These are phyloP conservation scores for Colletotrichum ledebouriae DNA, from an alignment of 2,329 filamentous ascomycete species.

Conservation along the genomic window DNA sequence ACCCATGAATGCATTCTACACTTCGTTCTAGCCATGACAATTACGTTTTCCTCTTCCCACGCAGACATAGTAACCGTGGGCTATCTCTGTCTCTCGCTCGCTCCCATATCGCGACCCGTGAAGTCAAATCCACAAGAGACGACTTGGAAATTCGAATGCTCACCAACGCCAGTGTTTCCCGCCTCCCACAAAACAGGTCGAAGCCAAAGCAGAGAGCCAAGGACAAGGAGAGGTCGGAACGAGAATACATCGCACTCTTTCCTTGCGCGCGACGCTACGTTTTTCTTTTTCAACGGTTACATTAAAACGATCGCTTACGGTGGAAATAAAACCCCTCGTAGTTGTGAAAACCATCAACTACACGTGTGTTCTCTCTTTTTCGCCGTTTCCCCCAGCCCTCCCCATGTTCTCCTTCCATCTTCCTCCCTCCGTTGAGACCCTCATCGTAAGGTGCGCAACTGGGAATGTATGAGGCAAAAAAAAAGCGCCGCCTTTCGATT, in stretches of 20 bases:
- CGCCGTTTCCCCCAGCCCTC: constrained; percentile 26
- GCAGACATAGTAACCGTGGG: background rate
- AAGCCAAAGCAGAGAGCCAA: background rate
- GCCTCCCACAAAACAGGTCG: background rate
- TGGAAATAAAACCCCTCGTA: constrained; percentile 24
- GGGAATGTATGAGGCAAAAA: constrained; percentile 10
- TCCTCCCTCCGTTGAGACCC: background rate
- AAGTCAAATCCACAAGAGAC: too few species aligned
- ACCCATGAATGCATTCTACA: constrained; percentile 37
- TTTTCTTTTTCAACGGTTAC: constrained; percentile 15
- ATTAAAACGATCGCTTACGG: constrained; percentile 42
- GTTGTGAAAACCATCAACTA: constrained; percentile 34
- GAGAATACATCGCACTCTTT: constrained; percentile 13
- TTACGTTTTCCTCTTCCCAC: background rate
- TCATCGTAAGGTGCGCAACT: constrained; percentile 4
- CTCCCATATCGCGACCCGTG: too few species aligned
- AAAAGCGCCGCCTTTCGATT: constrained; percentile 34
- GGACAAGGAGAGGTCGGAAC: background rate
- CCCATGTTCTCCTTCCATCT: constrained; percentile 1
- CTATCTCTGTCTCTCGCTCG: too few species aligned
- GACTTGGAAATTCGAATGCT: too few species aligned
- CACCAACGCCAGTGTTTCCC: constrained; percentile 12
- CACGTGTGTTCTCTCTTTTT: constrained; percentile 32
- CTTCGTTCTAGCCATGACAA: constrained; percentile 39
- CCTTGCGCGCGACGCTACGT: constrained; percentile 7